A percentile compares a stretch with the other conserved stretches of the same genome.
These are phyloP conservation scores for Clavispora asparagi DNA, from an alignment of 805 yeast genomes.

Conservation along the genomic window DNA sequence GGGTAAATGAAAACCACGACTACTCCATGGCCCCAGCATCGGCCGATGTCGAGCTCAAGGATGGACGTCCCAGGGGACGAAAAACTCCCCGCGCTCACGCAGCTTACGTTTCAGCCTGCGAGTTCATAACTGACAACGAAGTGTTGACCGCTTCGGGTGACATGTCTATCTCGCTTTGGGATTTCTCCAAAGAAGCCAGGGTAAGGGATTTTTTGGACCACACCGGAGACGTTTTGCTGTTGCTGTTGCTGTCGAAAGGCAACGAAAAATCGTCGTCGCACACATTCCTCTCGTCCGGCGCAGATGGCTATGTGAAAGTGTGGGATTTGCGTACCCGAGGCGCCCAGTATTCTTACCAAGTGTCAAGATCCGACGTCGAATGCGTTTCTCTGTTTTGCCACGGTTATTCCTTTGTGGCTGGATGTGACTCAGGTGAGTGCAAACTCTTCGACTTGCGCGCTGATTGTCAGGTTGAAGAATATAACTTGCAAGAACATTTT, in stretches of 20 bases:
- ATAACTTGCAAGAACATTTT: constrained; percentile 24
- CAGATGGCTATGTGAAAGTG: constrained; percentile 61
- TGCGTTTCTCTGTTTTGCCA: constrained; percentile 58
- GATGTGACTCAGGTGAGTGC: constrained; percentile 73
- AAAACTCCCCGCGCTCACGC: constrained; percentile 54
- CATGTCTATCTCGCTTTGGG: constrained; percentile 77
- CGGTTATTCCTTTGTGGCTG: constrained; percentile 65
- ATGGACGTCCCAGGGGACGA: constrained; percentile 2
- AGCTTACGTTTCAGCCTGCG: constrained; percentile 74
- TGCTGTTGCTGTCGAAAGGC: constrained; percentile 18
- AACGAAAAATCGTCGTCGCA: constrained; percentile 7
- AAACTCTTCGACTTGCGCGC: constrained; percentile 72
- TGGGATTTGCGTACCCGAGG: constrained; percentile 53
- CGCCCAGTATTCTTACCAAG: constrained; percentile 46
- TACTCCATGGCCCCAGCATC: background rate
- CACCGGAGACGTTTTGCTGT: constrained; percentile 62
- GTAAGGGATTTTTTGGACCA: constrained; percentile 58
- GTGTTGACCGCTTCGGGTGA: constrained; percentile 78
- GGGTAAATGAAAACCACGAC: constrained; percentile 14
- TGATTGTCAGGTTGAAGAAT: constrained; percentile 61
- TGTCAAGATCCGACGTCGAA: constrained; percentile 62
- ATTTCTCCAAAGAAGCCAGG: constrained; percentile 54
- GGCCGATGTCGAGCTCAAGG: constrained; percentile 7
- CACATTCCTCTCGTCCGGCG: constrained; percentile 55
- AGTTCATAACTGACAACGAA: constrained; percentile 53